Base-by-base conservation (phyloP, 2,329 filamentous ascomycete genomes). In the Epicoccum nigrum region DNA sequence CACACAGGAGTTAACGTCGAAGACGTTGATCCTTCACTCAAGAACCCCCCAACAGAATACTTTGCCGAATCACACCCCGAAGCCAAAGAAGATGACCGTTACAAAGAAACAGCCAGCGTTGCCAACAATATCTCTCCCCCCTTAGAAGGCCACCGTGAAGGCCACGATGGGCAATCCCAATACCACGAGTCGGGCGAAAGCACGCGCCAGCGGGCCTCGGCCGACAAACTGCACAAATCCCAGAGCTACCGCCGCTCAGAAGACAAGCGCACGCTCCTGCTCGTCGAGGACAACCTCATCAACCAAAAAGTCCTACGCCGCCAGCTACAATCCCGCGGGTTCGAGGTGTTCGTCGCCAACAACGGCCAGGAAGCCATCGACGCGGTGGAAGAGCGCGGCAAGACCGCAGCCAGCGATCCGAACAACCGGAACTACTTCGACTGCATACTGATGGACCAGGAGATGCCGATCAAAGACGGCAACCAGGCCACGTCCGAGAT, bases 241-340 rank as follows among this genome's bases (percentile, higher is more conserved):
- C 67, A 70, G 39, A 65, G 55, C 19, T 34, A 54, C 13, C 42
- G 56, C n/a, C 51, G 43, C 4, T 55, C 54, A 3, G 58, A 66
- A 16, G 37, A 45, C 3, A 60, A 60, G 8, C 53, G 57, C 8
- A 71, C 65, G 2, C 48, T 74, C 6, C 68, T 81, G 0, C 62
- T 81, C 1, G 78, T 80, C 0, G 79, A 81, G 53, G 79, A 80
- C 52, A 81, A 81, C 37, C 46, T 73, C 2, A 76, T 81, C 46
- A 81, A 81, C 17, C 70, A 80, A 0, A 77, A 78, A 16, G 78
- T 81, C 20, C 58, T 81, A 21, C 69, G 74, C 12, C 77, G 79
- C 59, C 79, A 81, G 56, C 76, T 79, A 41, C 73, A 76, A 45
- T 75, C 76, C 33, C 68, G 77, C 9, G 70, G 72, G 0, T 69